Percentiles rank a stretch among this genome's conserved stretches.
Conservation (phyloP, 768 basidiomycete genomes). For the Austroboletus festivus region DNA sequence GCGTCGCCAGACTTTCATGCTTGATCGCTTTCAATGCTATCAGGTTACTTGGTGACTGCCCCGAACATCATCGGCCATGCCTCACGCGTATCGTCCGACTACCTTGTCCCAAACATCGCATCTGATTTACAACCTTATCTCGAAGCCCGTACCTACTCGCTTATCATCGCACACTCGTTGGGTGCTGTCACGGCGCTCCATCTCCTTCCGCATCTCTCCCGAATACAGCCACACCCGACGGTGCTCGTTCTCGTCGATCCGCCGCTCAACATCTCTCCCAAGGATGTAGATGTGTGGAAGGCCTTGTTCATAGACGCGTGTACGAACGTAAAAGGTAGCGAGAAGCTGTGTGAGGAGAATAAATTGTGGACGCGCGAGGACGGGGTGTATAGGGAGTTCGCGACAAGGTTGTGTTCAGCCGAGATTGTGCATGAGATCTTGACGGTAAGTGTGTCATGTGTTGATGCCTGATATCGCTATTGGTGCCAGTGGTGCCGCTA, state of each 20-base stretch:
- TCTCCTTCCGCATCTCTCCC: constrained; percentile 10
- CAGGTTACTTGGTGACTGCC: constrained; percentile 24
- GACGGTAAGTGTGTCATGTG: constrained; percentile 7
- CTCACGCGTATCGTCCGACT: constrained; percentile 13
- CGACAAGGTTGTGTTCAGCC: constrained; percentile 9
- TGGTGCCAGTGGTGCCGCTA: too few relatives aligned
- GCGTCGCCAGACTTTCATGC: too few relatives aligned
- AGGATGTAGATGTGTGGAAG: background rate
- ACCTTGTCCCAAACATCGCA: constrained; percentile 7
- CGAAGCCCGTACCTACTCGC: constrained; percentile 3
- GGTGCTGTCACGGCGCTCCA: constrained; percentile 3
- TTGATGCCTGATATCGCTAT: too few relatives aligned
- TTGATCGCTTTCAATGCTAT: background rate
- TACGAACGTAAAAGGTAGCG: background rate
- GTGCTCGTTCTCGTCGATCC: constrained; percentile 21
- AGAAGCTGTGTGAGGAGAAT: constrained; percentile 1
- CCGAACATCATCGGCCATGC: constrained; percentile 21
- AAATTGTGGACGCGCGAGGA: constrained; percentile 16
- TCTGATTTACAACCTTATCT: constrained; percentile 20
- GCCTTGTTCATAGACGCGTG: background rate
- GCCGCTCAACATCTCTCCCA: background rate
- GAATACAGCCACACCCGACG: constrained; percentile 4
- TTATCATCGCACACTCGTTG: constrained; percentile 22
- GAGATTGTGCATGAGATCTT: constrained; percentile 2
- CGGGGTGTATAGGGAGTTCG: constrained; percentile 5